These are phyloP conservation scores for Ceriops decandra DNA, from an alignment of 345 rosid genomes.

Conservation along the genomic window DNA sequence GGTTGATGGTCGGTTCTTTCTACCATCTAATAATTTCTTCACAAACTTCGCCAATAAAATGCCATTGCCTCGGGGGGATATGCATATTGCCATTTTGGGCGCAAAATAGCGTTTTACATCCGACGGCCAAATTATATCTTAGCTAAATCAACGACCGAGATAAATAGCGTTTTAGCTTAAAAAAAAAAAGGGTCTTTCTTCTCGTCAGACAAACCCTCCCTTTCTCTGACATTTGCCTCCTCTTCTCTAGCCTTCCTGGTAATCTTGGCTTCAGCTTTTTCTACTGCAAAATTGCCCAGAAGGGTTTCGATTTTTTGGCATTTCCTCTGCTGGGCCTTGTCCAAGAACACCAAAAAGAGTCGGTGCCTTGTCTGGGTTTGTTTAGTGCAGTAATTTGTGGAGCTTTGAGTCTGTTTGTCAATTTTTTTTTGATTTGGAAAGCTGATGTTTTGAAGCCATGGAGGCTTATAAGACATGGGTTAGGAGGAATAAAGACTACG, in stretches of 20 bases:
- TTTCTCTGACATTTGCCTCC: background rate
- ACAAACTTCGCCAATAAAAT: too few relatives aligned
- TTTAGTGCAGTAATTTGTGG: background rate
- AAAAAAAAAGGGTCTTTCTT: too few relatives aligned
- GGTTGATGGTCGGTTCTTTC: too few relatives aligned
- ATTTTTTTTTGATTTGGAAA: background rate
- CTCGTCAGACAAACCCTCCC: background rate
- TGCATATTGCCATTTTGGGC: too few relatives aligned
- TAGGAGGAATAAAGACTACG: constrained; percentile 76
- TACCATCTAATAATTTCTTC: too few relatives aligned
- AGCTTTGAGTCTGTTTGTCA: constrained; percentile 4
- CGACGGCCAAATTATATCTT: background rate
- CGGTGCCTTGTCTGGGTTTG: constrained; percentile 1
- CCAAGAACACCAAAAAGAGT: constrained; percentile 1
- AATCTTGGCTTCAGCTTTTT: too few relatives aligned
- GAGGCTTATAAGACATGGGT: constrained; percentile 92
- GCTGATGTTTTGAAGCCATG: constrained; percentile 40
- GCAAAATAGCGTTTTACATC: background rate
- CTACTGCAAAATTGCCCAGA: background rate
- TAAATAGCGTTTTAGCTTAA: background rate
- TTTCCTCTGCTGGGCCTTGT: constrained; percentile 13
- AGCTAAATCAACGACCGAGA: background rate
- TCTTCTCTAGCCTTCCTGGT: too few relatives aligned
- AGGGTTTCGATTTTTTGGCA: background rate
- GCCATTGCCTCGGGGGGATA: too few relatives aligned